Conservation (phyloP, 2,329 filamentous ascomycete species). For the Microsporum ferrugineum region DNA sequence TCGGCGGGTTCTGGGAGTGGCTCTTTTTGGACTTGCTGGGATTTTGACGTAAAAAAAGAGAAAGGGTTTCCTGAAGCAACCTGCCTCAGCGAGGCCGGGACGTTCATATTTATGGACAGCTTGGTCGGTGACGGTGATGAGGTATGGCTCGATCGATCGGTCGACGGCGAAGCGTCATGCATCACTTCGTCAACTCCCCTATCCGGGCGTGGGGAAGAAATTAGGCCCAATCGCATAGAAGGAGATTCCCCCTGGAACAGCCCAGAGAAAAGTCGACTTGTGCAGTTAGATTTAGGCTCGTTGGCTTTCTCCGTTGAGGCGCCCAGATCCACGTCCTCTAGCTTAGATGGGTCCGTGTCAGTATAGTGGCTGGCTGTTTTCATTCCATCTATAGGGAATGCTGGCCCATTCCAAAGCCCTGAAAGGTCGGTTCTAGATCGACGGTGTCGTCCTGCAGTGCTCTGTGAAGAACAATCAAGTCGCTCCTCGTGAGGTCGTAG, state of each 20-base stretch:
- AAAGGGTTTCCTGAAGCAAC: constrained; percentile 29
- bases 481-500: neutral
- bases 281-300: constrained; percentile 6
- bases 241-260: constrained; percentile 14
- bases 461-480: neutral
- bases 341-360: constrained; percentile 1
- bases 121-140: constrained; percentile 14
- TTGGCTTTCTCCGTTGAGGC: constrained; percentile 6
- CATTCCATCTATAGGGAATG: neutral
- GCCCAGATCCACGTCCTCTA: constrained; percentile 9
- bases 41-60: constrained; percentile 33
- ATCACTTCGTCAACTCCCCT: neutral
- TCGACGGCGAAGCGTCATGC: neutral
- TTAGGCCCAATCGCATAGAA: constrained; percentile 8
- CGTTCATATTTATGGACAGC: constrained; percentile 21
- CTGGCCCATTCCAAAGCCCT: neutral
- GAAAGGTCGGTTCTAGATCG: constrained; percentile 8
- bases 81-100: constrained; percentile 25
- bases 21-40: constrained; percentile 18
- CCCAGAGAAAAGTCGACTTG: constrained; percentile 9
- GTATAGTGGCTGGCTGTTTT: neutral
- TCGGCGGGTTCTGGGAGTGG: constrained; percentile 29
- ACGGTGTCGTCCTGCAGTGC: constrained; percentile 1
- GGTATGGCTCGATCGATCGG: constrained; percentile 5
- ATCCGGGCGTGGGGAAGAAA: neutral